These are phyloP conservation scores for Priceomyces haplophilus DNA, from an alignment of 805 yeast genomes.

Conservation along the genomic window DNA sequence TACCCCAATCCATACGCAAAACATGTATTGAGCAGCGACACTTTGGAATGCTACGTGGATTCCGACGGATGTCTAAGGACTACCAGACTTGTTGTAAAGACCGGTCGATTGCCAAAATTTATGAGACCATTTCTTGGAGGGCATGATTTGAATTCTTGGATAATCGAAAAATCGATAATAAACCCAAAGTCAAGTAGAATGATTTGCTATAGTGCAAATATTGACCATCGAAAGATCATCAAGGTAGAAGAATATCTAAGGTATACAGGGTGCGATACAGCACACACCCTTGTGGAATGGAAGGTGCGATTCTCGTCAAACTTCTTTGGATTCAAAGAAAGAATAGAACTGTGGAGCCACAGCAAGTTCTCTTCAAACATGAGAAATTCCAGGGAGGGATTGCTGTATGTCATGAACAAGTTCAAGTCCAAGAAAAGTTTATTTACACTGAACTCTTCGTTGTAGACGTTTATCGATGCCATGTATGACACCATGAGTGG, in stretches of 20 bases:
- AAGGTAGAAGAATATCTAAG: slow-evolving; percentile 74
- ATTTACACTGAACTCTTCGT: not conserved
- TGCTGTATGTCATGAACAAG: slow-evolving; percentile 72
- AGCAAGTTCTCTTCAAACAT: slow-evolving; percentile 66
- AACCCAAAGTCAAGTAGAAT: slow-evolving; percentile 57
- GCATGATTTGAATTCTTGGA: slow-evolving; percentile 65
- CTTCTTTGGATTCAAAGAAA: slow-evolving; percentile 61
- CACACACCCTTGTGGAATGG: slow-evolving; percentile 48
- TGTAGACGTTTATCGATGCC: not conserved
- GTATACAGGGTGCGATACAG: slow-evolving; percentile 36
- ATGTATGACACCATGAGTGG: no score
- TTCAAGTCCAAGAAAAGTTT: slow-evolving; percentile 35
- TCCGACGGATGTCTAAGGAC: slow-evolving; percentile 62
- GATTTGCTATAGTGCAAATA: slow-evolving; percentile 71
- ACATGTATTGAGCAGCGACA: slow-evolving; percentile 83
- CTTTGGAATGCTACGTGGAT: slow-evolving; percentile 60
- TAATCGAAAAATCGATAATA: slow-evolving; percentile 73
- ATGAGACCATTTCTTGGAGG: slow-evolving; percentile 71
- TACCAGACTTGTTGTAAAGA: slow-evolving; percentile 71
- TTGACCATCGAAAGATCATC: slow-evolving; percentile 78
- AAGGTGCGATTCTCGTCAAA: slow-evolving; percentile 71
- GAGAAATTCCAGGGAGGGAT: slow-evolving; percentile 63
- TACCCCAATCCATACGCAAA: slow-evolving; percentile 75
- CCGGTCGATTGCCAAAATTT: slow-evolving; percentile 80
- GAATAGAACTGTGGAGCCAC: slow-evolving; percentile 82